Evolutionary conservation across 306 rosid species (phyloP), one percentile per base, ranked within the genome.

Genomic region (Canavalia gladiata): DNA sequence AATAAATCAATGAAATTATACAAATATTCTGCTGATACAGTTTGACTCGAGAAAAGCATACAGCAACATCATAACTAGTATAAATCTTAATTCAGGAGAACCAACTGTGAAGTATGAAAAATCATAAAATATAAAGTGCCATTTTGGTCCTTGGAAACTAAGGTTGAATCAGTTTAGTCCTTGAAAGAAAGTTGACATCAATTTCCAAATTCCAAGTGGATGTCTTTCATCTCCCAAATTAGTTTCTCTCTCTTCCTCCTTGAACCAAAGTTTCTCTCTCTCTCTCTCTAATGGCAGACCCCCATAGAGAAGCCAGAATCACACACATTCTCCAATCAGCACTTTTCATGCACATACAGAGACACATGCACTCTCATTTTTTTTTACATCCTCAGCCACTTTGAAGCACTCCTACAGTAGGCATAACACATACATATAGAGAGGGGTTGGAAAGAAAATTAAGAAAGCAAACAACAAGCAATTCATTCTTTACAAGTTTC

Each of bases 1-100:
- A 81, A 72, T 60, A 77, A 50, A 83, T 18, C 31, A 76, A 56
- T 13, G 46, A 42, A 42, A 66, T 33, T 65, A 77, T 80, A 55
- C 6, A 41, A 37, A 78, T 47, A 34, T 74, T 77, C 25, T 42
- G 10, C 8, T 7, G 18, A 9, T 10, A 43, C 33, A 54, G 28
- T 7, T 30, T 42, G 42, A 74, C 33, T 62, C 56, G 43, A 62
- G 30, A 63, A 29, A 9, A 68, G 30, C 56, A 82, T 58, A 68
- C 49, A 8, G 42, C 39, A 75, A 50, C 3, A 29, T 52, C 55
- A 84, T 25, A 77, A 70, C 45, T 31, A 6, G 4, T 50, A 33
- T 8, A 51, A 79, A 73, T 29, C 52, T 55, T 1, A 49, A 41
- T 57, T 25, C 46, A 39, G 51, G 51, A 56, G 45, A 75, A 75